Conservation (phyloP, 2,329 filamentous ascomycete genomes). For the Metarhizium album region DNA sequence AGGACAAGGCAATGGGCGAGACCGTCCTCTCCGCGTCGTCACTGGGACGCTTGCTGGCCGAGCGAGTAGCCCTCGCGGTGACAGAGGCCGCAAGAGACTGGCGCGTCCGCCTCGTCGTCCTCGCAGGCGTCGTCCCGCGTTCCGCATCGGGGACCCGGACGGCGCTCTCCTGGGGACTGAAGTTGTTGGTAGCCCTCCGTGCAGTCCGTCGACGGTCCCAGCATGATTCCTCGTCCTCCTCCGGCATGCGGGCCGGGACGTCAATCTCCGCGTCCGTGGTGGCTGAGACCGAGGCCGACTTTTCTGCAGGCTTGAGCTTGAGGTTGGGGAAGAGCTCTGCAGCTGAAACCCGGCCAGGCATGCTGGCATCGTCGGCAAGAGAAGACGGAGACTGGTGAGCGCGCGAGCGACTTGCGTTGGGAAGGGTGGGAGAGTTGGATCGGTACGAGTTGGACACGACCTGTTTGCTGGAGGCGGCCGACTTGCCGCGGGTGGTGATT, state of each 20-base stretch:
- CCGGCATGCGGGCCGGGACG: constrained; percentile 17
- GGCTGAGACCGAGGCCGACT: background rate
- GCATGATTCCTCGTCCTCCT: constrained; percentile 20
- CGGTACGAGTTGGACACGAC: constrained; percentile 25
- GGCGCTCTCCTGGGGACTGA: constrained; percentile 26
- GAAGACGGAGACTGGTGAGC: constrained; percentile 14
- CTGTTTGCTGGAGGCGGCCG: constrained; percentile 26
- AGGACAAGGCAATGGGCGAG: constrained; percentile 41
- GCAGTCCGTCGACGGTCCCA: constrained; percentile 27
- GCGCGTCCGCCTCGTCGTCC: constrained; percentile 24
- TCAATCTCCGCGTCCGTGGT: constrained; percentile 8
- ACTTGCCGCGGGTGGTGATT: constrained; percentile 24
- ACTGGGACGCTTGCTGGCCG: constrained; percentile 40
- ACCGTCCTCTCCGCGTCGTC: constrained; percentile 43
- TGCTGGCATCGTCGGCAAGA: constrained; percentile 21
- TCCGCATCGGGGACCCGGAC: constrained; percentile 21
- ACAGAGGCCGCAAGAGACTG: constrained; percentile 22
- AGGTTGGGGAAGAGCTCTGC: constrained; percentile 23
- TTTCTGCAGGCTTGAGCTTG: constrained; percentile 14
- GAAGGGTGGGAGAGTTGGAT: constrained; percentile 23
- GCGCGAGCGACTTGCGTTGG: constrained; percentile 12
- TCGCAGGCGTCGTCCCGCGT: constrained; percentile 20
- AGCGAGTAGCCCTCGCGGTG: constrained; percentile 35
- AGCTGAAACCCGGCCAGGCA: constrained; percentile 29
- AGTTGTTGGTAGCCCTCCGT: constrained; percentile 27